Conservation (phyloP, 2,329 filamentous ascomycete species). For the Exserohilum turcica region DNA sequence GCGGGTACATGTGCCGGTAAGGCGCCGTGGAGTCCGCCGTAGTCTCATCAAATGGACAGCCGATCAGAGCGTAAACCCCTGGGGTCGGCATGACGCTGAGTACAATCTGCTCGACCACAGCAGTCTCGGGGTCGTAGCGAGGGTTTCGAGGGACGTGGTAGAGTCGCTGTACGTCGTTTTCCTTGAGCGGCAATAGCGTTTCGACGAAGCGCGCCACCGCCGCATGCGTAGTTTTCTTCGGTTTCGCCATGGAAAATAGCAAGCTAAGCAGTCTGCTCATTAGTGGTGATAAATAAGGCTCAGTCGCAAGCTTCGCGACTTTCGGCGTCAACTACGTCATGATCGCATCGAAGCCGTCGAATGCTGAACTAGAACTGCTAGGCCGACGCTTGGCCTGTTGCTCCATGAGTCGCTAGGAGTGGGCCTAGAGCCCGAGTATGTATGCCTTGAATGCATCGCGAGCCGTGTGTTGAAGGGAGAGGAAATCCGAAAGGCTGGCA, state of each 20-base stretch:
- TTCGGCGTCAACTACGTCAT: conserved; percentile 30
- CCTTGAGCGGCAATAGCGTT: conserved; percentile 35
- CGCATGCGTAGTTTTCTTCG: conserved; percentile 34
- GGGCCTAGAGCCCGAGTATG: background rate
- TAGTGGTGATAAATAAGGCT: conserved; percentile 5
- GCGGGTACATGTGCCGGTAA: conserved; percentile 3
- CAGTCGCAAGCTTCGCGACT: conserved; percentile 11
- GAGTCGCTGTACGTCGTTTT: conserved; percentile 42
- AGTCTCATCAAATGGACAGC: conserved; percentile 16
- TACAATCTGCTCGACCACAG: conserved; percentile 38
- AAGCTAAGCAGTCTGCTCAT: conserved; percentile 7
- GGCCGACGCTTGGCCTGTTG: background rate
- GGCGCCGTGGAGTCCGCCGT: conserved; percentile 1
- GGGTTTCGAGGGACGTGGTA: conserved; percentile 41
- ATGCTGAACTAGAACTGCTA: background rate
- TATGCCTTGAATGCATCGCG: background rate
- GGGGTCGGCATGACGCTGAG: conserved; percentile 40
- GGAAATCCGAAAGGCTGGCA: background rate
- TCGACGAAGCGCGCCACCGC: conserved; percentile 35
- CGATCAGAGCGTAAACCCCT: conserved; percentile 37
- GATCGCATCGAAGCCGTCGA: conserved; percentile 1
- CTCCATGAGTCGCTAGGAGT: background rate
- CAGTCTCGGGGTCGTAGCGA: conserved; percentile 35
- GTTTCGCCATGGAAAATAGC: conserved; percentile 24
- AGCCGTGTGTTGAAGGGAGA: background rate